These are phyloP conservation scores for Vanderwaltozyma polyspora DNA, from an alignment of 805 yeast genomes.

Conservation along the genomic window DNA sequence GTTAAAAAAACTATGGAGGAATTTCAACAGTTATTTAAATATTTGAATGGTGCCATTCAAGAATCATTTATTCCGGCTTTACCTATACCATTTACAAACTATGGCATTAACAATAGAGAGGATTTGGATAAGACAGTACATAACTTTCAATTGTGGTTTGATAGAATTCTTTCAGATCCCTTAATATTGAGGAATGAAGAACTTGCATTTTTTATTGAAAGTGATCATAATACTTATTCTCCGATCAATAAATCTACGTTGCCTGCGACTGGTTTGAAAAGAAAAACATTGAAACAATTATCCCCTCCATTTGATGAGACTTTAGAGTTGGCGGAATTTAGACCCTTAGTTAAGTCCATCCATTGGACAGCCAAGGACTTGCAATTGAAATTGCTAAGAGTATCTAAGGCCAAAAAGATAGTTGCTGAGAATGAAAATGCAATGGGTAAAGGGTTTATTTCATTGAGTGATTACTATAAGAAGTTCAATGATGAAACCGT, in stretches of 20 bases:
- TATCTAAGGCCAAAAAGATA: conserved; percentile 33
- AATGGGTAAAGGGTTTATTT: conserved; percentile 30
- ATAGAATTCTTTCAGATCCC: conserved; percentile 61
- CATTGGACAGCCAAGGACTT: conserved; percentile 47
- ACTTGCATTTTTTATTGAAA: conserved; percentile 70
- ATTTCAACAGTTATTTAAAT: conserved; percentile 62
- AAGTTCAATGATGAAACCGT: neutral
- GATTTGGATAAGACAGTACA: conserved; percentile 46
- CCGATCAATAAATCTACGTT: conserved; percentile 38
- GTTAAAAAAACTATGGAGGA: conserved; percentile 76
- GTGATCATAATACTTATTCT: conserved; percentile 47
- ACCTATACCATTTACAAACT: conserved; percentile 64
- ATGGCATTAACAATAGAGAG: conserved; percentile 77
- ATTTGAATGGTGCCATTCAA: conserved; percentile 67
- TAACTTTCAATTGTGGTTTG: conserved; percentile 78
- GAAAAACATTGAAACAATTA: conserved; percentile 85
- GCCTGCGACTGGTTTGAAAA: conserved; percentile 53
- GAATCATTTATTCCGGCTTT: conserved; percentile 90
- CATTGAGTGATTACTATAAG: conserved; percentile 18
- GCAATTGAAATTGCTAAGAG: conserved; percentile 45
- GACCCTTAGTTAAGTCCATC: conserved; percentile 76
- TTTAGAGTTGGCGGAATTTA: conserved; percentile 65
- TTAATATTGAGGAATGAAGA: conserved; percentile 82
- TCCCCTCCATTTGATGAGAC: conserved; percentile 87
- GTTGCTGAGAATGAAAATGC: conserved; percentile 49